Base-by-base conservation (phyloP, 768 basidiomycete genomes). In the Sutorius australiensis region DNA sequence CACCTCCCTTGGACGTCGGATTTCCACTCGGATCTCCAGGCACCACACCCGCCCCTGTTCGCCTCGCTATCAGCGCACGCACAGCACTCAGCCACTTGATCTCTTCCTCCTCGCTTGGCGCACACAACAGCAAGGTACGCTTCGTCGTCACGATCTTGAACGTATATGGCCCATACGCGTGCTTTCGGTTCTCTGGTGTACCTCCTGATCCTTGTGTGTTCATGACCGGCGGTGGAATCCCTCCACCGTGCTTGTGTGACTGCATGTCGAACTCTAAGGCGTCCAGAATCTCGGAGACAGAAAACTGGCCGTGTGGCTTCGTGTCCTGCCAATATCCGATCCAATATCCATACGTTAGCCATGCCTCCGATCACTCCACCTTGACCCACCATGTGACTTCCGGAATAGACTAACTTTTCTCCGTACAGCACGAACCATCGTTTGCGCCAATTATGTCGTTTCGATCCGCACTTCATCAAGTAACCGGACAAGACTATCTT, bases 101-200 rank as follows among this genome's bases (percentile, higher is more conserved):
- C 73, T 98, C 97, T 61, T 98, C 95, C 62, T 98, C 97, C 69
- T 99, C 97, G 53, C 81, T 87, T 14, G 97, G 95, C 7, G 97
- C 97, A 62, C 94, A 97, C 24, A 98, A 76, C 48, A 95, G 70
- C 53, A 93, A 74, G 16, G 90, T 88, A 55, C 92, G 83, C 70
- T 95, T 94, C 49, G 95, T 94, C 34, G 94, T 97, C 60, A 98
- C 87, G 50, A 98, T 87, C 73, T 97, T 94, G 83, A 99, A 98
- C 47, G 90, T 91, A 66, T 86, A 80, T 10, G 72, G 68, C 21
- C 72, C 70, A 47, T 71, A 73, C 31, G 72, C 73, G 37, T 78
- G 77, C 36, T 79, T 80, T 5, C 65, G 73, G 16, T 76, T 80
- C 6, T 75, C 69, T 1, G 68, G 55, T 1, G 67, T 56, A 6